Base-by-base conservation (phyloP, 371 early-diverging fungal species). In the Rhizopus delemar region DNA sequence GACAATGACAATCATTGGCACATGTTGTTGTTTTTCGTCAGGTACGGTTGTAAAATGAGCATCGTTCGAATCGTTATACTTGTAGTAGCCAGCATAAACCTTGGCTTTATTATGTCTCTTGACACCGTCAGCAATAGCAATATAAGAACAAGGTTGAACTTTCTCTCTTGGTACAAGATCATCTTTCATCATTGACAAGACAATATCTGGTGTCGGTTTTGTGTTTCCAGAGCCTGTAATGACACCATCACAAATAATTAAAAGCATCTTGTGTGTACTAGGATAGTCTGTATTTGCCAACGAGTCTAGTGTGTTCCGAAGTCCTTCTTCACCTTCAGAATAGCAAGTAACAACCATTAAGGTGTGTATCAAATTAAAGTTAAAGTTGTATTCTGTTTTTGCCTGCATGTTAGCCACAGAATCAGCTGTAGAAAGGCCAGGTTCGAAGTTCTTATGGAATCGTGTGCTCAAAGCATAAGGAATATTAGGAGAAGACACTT, bases 31-130 rank as follows among this genome's bases (percentile, higher is more conserved):
- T 32, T 73, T 69, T 16, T 71, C 70, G 15, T 71, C 70, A 41
- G 79, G 78, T 5, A 83, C 76, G 0, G 78, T 80, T 29, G 56
- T 60, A 5, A n/a, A 43, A n/a, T n/a, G 43, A 43, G 12, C 15
- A 6, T 43, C 43, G 4, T 43, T n/a, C n/a, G 43, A 43, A 29
- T 86, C 81, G 59, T 82, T 80, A 55, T 86, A 87, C 48, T 76
- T 69, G 74, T 97, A 97, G 64, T 81, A 90, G 8, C 97, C 98
- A 28, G 92, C 81, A 73, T 93, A 90, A 15, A 97, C 88, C 68
- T 91, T 91, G 60, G 97, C 99, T 90, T 91, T 93, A 75, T 99
- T 99, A 70, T 93, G 89, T 48, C 94, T 91, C 71, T 93, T 94
- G 31, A 82, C 63, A 7, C 99, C 99, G 57, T 93, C 89, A 3